A percentile compares a stretch with the other conserved stretches of the same genome.
phyloP scores from a whole-genome alignment of 2,329 filamentous ascomycete species.

The Colletotrichum echinochloae region DNA sequence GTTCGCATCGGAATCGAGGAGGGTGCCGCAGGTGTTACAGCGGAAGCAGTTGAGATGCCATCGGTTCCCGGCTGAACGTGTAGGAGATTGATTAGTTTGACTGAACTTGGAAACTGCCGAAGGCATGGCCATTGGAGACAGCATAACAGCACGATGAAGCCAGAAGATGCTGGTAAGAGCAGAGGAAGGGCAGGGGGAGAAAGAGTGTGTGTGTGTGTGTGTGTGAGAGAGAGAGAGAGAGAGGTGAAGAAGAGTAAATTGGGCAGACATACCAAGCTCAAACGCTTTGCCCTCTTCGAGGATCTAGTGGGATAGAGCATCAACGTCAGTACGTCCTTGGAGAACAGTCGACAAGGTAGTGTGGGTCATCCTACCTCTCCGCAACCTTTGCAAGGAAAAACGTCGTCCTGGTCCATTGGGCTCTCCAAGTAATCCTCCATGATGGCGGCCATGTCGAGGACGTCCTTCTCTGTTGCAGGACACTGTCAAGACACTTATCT shows the following conservation, averaged over 20 bases:
- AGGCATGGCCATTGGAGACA: conserved; percentile 34
- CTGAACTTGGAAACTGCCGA: conserved; percentile 41
- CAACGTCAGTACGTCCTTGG: conserved; percentile 39
- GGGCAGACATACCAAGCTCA: conserved; percentile 80
- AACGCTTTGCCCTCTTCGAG: conserved; percentile 99
- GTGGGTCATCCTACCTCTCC: conserved; percentile 75
- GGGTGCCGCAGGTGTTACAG: conserved; percentile 93
- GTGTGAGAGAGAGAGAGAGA: no score
- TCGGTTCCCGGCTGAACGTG: conserved; percentile 81
- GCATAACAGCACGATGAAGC: conserved; percentile 15
- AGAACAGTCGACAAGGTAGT: conserved; percentile 17
- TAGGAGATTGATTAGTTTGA: conserved; percentile 45
- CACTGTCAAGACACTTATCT: conserved; percentile 36
- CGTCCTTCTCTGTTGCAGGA: conserved; percentile 29
- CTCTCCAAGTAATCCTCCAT: conserved; percentile 73
- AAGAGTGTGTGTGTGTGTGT: background rate
- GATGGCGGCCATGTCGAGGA: conserved; percentile 57
- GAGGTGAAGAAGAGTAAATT: conserved; percentile 12
- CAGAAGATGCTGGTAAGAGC: conserved; percentile 6
- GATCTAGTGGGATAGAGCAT: conserved; percentile 69
- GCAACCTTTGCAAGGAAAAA: conserved; percentile 92
- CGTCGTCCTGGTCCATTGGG: conserved; percentile 82
- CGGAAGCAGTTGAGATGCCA: conserved; percentile 99
- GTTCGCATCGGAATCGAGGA: conserved; percentile 98
- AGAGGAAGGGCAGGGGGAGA: background rate